A percentile compares a stretch with the other conserved stretches of the same genome.
Evolutionary conservation across 176 grass and related monocot species (phyloP).

Genomic region (Secale cereale): DNA sequence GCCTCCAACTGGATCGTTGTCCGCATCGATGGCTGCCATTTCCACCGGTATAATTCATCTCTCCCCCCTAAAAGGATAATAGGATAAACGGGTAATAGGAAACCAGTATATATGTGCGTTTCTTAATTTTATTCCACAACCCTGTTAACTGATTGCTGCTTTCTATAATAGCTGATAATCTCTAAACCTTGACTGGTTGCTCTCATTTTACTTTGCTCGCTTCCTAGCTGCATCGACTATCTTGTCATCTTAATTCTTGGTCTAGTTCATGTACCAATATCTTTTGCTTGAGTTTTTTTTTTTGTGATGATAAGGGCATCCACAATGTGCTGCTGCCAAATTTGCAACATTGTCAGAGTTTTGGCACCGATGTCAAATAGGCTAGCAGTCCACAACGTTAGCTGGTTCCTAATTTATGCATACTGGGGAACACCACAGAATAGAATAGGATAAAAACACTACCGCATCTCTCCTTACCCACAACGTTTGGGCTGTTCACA

Average conservation of each 20-base stretch:
- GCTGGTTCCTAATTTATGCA: no score
- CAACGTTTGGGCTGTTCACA: no score
- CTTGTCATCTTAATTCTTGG: neutral
- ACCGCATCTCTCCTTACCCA: no score
- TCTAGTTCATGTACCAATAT: neutral
- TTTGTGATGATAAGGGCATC: neutral
- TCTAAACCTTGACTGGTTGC: neutral
- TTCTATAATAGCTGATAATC: neutral
- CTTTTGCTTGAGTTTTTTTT: neutral
- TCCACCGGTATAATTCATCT: conserved; percentile 51
- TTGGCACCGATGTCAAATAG: no score
- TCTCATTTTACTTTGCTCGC: neutral
- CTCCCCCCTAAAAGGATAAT: neutral
- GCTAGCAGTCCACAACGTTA: no score
- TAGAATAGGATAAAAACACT: no score
- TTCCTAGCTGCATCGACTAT: neutral
- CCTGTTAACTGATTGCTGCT: neutral
- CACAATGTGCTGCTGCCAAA: no score
- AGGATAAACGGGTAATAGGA: neutral
- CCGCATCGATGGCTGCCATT: conserved; percentile 82
- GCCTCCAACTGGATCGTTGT: conserved; percentile 79
- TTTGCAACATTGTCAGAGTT: no score
- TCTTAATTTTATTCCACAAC: neutral
- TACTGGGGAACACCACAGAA: no score
- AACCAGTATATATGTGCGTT: neutral